Percentiles rank a stretch among this genome's conserved stretches.
These are phyloP conservation scores for Fusarium sp. DNA, from an alignment of 2,329 filamentous ascomycete genomes.

Conservation along the genomic window DNA sequence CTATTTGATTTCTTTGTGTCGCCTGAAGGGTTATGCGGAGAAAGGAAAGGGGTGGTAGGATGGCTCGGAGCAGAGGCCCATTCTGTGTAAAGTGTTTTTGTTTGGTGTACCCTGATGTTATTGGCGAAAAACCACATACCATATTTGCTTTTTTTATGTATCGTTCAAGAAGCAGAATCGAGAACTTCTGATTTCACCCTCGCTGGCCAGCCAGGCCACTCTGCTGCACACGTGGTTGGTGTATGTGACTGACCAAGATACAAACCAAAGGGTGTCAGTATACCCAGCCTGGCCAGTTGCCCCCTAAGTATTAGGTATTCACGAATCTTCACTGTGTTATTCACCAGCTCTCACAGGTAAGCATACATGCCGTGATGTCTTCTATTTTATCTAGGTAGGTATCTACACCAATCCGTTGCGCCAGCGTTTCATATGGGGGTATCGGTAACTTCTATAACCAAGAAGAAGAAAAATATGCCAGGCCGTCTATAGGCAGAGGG, in stretches of 20 bases:
- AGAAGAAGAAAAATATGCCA: conserved; percentile 22
- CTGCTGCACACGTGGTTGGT: background rate
- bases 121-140: conserved; percentile 52
- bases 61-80: conserved; percentile 22
- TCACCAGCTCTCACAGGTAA: too few relatives aligned
- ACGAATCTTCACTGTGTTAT: too few relatives aligned
- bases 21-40: conserved; percentile 22
- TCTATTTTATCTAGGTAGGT: conserved; percentile 23
- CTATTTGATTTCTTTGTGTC: conserved; percentile 24
- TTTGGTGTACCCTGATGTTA: conserved; percentile 48
- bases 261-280: too few relatives aligned
- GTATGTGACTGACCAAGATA: background rate
- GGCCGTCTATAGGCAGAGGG: conserved; percentile 3
- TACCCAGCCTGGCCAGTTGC: too few relatives aligned
- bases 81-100: conserved; percentile 44
- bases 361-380: conserved; percentile 4
- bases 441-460: conserved; percentile 22
- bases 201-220: conserved; percentile 5
- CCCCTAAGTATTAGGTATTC: too few relatives aligned
- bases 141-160: conserved; percentile 38
- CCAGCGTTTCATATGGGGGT: conserved; percentile 9
- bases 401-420: conserved; percentile 25
- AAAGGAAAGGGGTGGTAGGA: conserved; percentile 23
- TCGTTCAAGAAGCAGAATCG: conserved; percentile 31
- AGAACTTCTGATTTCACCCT: conserved; percentile 15